phyloP scores from a whole-genome alignment of 768 basidiomycete species.

The Russula sp. region DNA sequence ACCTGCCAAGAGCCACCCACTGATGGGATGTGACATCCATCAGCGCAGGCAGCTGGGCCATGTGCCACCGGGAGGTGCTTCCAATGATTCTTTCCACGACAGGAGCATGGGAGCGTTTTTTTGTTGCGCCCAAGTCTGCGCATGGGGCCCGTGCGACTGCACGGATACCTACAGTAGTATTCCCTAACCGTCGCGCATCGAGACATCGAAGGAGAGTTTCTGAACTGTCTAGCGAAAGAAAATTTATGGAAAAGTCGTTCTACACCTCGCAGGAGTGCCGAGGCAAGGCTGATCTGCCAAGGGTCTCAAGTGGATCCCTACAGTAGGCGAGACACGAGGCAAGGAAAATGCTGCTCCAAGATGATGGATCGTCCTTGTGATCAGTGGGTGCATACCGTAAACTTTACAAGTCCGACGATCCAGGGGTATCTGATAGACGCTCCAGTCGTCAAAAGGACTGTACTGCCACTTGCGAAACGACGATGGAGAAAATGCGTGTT shows the following conservation, averaged over 20 bases:
- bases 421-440: slow-evolving; percentile 6
- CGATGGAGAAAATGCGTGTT: not conserved
- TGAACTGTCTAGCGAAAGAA: not conserved
- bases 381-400: not conserved
- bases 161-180: not conserved
- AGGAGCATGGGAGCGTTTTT: too few species aligned
- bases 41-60: too few species aligned
- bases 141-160: not conserved
- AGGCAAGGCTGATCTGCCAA: not conserved
- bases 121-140: not conserved
- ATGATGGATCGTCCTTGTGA: slow-evolving; percentile 7
- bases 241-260: not conserved
- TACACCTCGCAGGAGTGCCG: not conserved
- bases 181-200: too few species aligned
- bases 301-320: not conserved
- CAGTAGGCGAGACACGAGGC: slow-evolving; percentile 3
- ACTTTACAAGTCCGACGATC: not conserved
- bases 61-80: too few species aligned
- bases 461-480: slow-evolving; percentile 6
- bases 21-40: too few species aligned
- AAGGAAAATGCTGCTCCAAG: not conserved
- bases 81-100: too few species aligned
- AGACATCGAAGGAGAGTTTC: not conserved
- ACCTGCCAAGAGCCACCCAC: too few species aligned
- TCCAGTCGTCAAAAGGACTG: not conserved